Percentiles rank a stretch among this genome's conserved stretches.
phyloP scores from a whole-genome alignment of 139 green algal genomes.

The Marvania coccoides region DNA sequence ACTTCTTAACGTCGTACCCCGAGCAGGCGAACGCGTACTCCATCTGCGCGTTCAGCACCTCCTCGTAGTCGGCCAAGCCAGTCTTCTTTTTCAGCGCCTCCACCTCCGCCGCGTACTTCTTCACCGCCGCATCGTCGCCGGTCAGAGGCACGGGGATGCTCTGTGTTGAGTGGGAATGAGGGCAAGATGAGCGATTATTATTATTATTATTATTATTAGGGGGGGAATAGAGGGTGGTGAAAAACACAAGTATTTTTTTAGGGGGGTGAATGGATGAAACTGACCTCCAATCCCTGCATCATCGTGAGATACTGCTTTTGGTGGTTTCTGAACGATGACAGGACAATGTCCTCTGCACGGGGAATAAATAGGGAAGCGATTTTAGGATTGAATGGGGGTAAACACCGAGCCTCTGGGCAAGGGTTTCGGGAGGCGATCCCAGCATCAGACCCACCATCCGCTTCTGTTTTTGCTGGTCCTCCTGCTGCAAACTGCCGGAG shows the following conservation, averaged over 20 bases:
- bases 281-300: constrained; percentile 37
- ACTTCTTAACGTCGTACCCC: constrained; percentile 27
- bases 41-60: constrained; percentile 30
- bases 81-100: constrained; percentile 37
- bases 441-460: not conserved
- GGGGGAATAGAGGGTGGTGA: too few species aligned
- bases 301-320: constrained; percentile 34
- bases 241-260: not conserved
- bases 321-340: constrained; percentile 35
- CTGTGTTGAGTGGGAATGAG: constrained; percentile 2
- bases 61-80: constrained; percentile 31
- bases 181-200: not conserved
- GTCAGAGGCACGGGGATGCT: constrained; percentile 36
- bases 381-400: not conserved
- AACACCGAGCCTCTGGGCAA: not conserved
- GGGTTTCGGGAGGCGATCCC: not conserved
- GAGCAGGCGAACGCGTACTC: constrained; percentile 25
- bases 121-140: constrained; percentile 35
- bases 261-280: not conserved
- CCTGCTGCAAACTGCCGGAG: constrained; percentile 1
- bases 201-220: too few species aligned
- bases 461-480: not conserved
- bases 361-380: not conserved
- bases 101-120: constrained; percentile 40
- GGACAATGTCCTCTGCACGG: constrained; percentile 28